Evolutionary conservation across 2,329 filamentous ascomycete genomes (phyloP).

Genomic region (Elsinoe necatrix): DNA sequence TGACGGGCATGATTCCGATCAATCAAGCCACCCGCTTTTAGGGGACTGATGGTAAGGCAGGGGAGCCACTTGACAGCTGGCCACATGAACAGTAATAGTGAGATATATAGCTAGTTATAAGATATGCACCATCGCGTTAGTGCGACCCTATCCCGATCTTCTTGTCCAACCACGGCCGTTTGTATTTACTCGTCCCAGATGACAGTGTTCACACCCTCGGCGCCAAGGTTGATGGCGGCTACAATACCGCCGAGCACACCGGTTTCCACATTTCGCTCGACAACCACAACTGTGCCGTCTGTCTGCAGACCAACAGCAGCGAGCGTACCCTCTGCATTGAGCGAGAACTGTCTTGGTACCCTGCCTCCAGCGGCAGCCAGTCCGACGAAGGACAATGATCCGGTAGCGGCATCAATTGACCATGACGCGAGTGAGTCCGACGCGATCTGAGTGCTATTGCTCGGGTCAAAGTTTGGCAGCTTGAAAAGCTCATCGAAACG

Average conservation of each 20-base stretch:
- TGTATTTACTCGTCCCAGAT: conserved; percentile 1
- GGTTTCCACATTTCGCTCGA: conserved; percentile 50
- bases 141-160: not conserved
- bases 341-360: conserved; percentile 58
- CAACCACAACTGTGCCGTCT: conserved; percentile 52
- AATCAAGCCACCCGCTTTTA: not conserved
- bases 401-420: conserved; percentile 43
- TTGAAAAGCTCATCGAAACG: conserved; percentile 52
- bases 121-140: not conserved
- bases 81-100: not conserved
- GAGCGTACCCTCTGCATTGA: conserved; percentile 56
- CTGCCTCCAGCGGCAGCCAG: conserved; percentile 56
- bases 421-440: conserved; percentile 54
- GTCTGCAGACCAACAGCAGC: conserved; percentile 59
- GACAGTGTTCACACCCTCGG: not conserved
- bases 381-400: conserved; percentile 48
- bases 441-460: conserved; percentile 28
- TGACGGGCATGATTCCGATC: not conserved
- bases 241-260: conserved; percentile 33
- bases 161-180: not conserved
- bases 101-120: not conserved
- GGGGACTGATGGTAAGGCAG: not conserved
- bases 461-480: conserved; percentile 38
- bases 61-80: not conserved
- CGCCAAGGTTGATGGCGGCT: not conserved